phyloP scores from a whole-genome alignment of 1,284 basidiomycete genomes.

The Phellinidium pouzarii region DNA sequence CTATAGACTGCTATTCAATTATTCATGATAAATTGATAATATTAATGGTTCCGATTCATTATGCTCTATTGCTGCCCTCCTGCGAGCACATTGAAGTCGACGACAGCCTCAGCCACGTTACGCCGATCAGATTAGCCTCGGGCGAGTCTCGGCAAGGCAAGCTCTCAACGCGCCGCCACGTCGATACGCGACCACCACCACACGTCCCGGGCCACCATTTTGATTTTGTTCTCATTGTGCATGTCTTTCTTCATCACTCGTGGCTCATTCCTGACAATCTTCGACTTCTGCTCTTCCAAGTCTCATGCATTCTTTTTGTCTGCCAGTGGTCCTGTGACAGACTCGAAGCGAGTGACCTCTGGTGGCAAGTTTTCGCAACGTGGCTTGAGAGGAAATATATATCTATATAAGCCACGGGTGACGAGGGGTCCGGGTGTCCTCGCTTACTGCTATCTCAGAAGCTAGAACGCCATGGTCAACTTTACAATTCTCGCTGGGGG shows the following conservation, averaged over 20 bases:
- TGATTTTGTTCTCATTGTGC: not conserved
- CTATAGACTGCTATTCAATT: too few relatives aligned
- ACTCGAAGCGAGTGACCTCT: not conserved
- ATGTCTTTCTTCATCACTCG: not conserved
- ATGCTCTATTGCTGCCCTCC: too few relatives aligned
- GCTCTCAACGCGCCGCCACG: not conserved
- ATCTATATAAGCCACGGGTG: too few relatives aligned
- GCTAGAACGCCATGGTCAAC: conserved; percentile 38
- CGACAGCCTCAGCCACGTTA: too few relatives aligned
- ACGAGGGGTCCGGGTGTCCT: too few relatives aligned
- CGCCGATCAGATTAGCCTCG: too few relatives aligned
- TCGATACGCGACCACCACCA: not conserved
- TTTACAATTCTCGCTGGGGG: conserved; percentile 58
- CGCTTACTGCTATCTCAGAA: not conserved
- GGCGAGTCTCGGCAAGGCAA: not conserved
- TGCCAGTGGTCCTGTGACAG: not conserved
- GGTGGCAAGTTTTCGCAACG: not conserved
- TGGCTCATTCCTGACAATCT: not conserved
- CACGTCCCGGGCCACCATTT: not conserved
- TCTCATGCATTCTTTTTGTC: not conserved
- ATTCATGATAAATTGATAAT: too few relatives aligned
- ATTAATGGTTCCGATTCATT: too few relatives aligned
- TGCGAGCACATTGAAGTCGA: too few relatives aligned
- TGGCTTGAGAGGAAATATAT: too few relatives aligned
- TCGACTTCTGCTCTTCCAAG: not conserved